Conservation (phyloP, 2,329 filamentous ascomycete genomes). For the Xylaria polymorpha region DNA sequence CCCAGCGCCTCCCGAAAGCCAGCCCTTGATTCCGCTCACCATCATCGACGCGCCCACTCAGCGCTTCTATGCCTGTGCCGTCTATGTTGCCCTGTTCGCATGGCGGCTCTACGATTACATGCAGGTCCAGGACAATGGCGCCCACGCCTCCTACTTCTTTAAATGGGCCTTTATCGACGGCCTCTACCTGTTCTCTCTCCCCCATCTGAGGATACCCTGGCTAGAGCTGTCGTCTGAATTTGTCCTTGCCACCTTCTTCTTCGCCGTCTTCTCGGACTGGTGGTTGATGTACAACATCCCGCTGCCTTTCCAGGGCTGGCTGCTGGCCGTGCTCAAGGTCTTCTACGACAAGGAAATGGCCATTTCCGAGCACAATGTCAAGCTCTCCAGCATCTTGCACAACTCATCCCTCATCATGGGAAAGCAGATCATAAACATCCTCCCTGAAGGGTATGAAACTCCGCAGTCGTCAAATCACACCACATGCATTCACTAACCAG, state of each 20-base stretch:
- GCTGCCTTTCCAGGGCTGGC: slow-evolving; percentile 72
- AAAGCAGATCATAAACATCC: slow-evolving; percentile 96
- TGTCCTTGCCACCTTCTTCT: slow-evolving; percentile 75
- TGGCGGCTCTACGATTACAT: slow-evolving; percentile 92
- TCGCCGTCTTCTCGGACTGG: slow-evolving; percentile 79
- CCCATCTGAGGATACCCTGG: slow-evolving; percentile 93
- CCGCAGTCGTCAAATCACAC: neutral
- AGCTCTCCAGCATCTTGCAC: slow-evolving; percentile 86
- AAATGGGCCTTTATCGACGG: slow-evolving; percentile 95
- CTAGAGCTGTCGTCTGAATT: slow-evolving; percentile 86
- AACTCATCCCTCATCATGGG: slow-evolving; percentile 95
- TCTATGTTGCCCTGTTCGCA: slow-evolving; percentile 80
- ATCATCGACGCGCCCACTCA: slow-evolving; percentile 92
- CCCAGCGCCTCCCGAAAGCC: slow-evolving; percentile 46
- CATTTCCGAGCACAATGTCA: slow-evolving; percentile 92
- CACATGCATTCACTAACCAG: slow-evolving; percentile 45
- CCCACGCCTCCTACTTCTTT: slow-evolving; percentile 89
- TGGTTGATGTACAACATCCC: slow-evolving; percentile 64
- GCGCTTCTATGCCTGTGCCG: slow-evolving; percentile 83
- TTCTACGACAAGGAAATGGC: slow-evolving; percentile 93
- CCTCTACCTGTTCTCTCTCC: slow-evolving; percentile 86
- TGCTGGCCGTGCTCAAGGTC: slow-evolving; percentile 79
- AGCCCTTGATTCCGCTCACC: slow-evolving; percentile 82
- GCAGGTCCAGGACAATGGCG: slow-evolving; percentile 79
- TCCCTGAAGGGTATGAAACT: slow-evolving; percentile 81